Conservation (phyloP, 2,329 filamentous ascomycete genomes). For the Fusarium udum region DNA sequence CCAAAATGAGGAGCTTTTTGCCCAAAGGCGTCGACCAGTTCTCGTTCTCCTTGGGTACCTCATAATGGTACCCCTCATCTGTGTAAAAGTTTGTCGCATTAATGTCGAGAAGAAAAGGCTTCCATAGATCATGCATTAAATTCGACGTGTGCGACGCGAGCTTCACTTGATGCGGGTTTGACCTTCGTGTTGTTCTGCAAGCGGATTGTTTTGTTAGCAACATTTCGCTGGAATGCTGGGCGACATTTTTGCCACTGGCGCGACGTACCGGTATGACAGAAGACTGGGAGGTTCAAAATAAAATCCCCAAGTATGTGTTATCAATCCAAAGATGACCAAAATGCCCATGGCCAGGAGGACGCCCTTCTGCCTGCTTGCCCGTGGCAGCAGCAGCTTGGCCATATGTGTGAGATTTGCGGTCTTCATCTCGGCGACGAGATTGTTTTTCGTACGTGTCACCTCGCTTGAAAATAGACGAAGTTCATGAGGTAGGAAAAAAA, state of each 20-base stretch:
- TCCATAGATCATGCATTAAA: slow-evolving; percentile 23
- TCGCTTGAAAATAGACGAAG: background rate
- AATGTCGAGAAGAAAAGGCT: slow-evolving; percentile 29
- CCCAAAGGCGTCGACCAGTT: slow-evolving; percentile 21
- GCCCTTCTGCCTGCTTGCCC: slow-evolving; percentile 7
- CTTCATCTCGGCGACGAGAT: background rate
- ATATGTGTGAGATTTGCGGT: background rate
- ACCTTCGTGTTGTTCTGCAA: background rate
- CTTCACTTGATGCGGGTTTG: background rate
- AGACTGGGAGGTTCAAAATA: background rate
- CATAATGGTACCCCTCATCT: slow-evolving; percentile 29
- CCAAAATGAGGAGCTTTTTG: slow-evolving; percentile 38
- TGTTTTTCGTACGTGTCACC: background rate
- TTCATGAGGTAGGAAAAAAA: background rate
- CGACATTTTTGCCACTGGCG: background rate
- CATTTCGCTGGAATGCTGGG: background rate
- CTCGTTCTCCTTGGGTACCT: slow-evolving; percentile 1
- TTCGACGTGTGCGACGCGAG: slow-evolving; percentile 7
- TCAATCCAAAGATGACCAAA: background rate
- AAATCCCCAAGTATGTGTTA: slow-evolving; percentile 3
- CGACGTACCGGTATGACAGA: background rate
- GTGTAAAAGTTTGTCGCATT: background rate
- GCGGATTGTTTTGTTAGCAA: background rate
- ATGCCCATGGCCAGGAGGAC: slow-evolving; percentile 9
- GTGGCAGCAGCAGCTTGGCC: background rate